Evolutionary conservation across 2,329 filamentous ascomycete species (phyloP), one percentile per base, ranked within the genome.

Genomic region (Hypomyces rosellus): DNA sequence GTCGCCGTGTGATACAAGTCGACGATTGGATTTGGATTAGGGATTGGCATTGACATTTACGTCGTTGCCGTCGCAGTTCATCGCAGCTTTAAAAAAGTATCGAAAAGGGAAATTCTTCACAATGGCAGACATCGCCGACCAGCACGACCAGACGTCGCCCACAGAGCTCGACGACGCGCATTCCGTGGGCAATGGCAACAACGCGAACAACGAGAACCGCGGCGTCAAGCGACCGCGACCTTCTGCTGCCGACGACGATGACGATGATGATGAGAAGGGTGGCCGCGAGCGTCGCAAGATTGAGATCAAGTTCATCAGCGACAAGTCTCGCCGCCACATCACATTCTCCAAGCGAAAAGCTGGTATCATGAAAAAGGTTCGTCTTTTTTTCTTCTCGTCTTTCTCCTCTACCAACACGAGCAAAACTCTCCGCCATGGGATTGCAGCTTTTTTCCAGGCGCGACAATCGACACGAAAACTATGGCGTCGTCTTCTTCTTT

Each of bases 281-380:
- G 90, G 90, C 66, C 91, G 93, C 72, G 93, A 97, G 81, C 86
- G 93, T 68, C 85, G 93, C 75, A 99, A 99, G 86, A 99, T 99
- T 65, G 93, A 99, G 74, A 99, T 99, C 77, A 99, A 99, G 81
- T 99, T 99, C 76, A 99, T 99, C 72, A 92, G 91, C 73, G 93
- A 99, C 75, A 99, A 99, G 79, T 97, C 92, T 75, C 90, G 93
- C 75, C 88, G 93, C 57, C 93, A 99, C 77, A 99, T 97, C 69
- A 97, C 93, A 65, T 97, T 99, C 72, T 97, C 92, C 62, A 99
- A 99, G 84, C 89, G 93, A 71, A 99, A 99, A 79, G 93, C 93
- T 50, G 93, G 93, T 63, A 97, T 99, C 73, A 97, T 99, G 93
- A 97, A 99, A 81, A 97, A 97, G 90, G 93, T 96, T 69, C 61